Percentiles rank a stretch among this genome's conserved stretches.
Conservation (phyloP, 495 filamentous ascomycete species). For the Penicillium simplicissimum region DNA sequence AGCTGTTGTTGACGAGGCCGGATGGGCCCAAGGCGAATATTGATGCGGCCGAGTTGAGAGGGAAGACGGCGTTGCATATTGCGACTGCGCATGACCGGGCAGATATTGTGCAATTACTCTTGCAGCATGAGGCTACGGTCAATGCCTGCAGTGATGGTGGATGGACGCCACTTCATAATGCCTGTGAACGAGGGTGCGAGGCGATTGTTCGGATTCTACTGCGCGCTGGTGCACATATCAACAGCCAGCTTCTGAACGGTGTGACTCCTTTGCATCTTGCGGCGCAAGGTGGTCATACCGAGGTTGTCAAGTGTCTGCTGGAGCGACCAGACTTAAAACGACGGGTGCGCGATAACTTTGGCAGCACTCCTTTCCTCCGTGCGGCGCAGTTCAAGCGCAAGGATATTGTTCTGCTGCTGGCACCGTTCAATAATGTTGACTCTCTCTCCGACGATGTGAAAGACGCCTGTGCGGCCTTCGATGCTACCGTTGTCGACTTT, state of each 20-base stretch:
- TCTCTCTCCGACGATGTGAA: constrained; percentile 55
- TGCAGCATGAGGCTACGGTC: constrained; percentile 53
- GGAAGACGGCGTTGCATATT: constrained; percentile 62
- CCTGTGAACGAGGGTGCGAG: constrained; percentile 56
- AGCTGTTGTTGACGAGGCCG: constrained; percentile 51
- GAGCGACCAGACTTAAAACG: constrained; percentile 47
- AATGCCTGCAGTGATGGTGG: constrained; percentile 59
- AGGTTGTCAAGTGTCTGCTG: constrained; percentile 57
- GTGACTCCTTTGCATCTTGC: constrained; percentile 63
- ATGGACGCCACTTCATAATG: constrained; percentile 68
- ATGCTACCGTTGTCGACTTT: constrained; percentile 70
- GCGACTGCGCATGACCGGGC: constrained; percentile 54
- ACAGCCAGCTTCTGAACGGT: constrained; percentile 56
- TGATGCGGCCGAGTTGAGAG: constrained; percentile 54
- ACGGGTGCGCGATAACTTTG: constrained; percentile 58
- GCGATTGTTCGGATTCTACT: constrained; percentile 52
- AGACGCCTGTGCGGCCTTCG: constrained; percentile 60
- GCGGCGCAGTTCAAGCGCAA: constrained; percentile 59
- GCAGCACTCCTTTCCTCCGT: constrained; percentile 59
- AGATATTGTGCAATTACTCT: constrained; percentile 57
- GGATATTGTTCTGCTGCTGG: constrained; percentile 58
- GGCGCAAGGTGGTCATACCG: constrained; percentile 60
- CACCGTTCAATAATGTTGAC: constrained; percentile 54
- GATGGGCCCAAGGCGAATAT: constrained; percentile 47
- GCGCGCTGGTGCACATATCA: constrained; percentile 53